Evolutionary conservation across 1,284 basidiomycete genomes (phyloP), one percentile per base, ranked within the genome.

Genomic region (Coniophora puteana): DNA sequence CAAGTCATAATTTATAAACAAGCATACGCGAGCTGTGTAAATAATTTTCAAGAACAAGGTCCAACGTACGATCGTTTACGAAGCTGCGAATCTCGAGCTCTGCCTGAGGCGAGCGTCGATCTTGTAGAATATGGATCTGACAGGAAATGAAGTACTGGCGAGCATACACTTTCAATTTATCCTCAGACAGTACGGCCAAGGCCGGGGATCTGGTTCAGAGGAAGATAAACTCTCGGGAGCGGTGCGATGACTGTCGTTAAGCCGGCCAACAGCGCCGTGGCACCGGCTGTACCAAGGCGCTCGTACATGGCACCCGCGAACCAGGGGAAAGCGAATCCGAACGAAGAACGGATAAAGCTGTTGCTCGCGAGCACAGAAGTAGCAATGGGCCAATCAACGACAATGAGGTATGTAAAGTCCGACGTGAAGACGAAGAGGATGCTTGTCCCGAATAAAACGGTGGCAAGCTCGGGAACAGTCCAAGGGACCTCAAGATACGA

Each of bases 351-450:
- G 52, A 86, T 55, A 10, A 80, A 80, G 26, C 73, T 80, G 56
- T 91, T 91, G 22, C 77, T 69, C 1, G 86, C 83, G 75, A 91
- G 80, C 0, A 85, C 85, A 10, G 76, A 80, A 1, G 88, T 87
- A 0, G 88, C 84, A 30, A 89, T 81, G 0, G 86, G 86, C 10
- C 84, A 75, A 57, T 88, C 90, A 0, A 84, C 81, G 17, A 74
- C 78, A 17, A 79, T 79, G 36, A 82, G 69, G 53, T 83, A 84
- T 1, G 83, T 85, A 65, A 89, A 89, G 2, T 78, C 79, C 1
- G 76, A 74, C 0, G 76, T 78, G 59, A 78, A 90, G 21, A 78
- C 71, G 50, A 76, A 83, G 37, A 79, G 72, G 6, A 72, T 66
- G 4, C 80, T 78, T 0, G 68, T 52, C 8, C 81, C 81, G 45